These are phyloP conservation scores for Murraya paniculata DNA, from an alignment of 345 rosid species.

Conservation along the genomic window DNA sequence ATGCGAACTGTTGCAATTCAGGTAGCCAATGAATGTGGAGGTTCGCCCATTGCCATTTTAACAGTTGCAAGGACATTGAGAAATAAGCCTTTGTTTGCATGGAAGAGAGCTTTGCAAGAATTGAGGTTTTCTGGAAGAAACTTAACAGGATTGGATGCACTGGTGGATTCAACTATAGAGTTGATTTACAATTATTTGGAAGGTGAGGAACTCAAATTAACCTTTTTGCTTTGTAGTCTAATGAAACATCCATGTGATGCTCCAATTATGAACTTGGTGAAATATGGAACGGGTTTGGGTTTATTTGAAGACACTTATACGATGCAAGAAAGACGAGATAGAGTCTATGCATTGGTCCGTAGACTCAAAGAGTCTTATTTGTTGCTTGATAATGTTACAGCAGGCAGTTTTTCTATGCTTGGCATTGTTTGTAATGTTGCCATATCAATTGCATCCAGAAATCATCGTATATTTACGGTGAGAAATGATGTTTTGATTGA, in stretches of 20 bases:
- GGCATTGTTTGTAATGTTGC: slow-evolving; percentile 28
- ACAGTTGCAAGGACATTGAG: slow-evolving; percentile 23
- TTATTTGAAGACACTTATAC: background rate
- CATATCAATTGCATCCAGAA: slow-evolving; percentile 1
- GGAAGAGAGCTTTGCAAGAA: background rate
- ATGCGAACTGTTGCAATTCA: slow-evolving; percentile 12
- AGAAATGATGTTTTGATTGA: background rate
- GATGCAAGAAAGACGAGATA: background rate
- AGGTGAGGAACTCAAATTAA: background rate
- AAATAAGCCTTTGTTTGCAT: slow-evolving; percentile 2
- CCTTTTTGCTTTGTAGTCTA: slow-evolving; percentile 3
- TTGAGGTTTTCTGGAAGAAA: background rate
- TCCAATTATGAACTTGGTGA: slow-evolving; percentile 17
- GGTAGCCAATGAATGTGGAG: slow-evolving; percentile 22
- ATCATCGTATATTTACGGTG: background rate
- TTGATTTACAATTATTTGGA: background rate
- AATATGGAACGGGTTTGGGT: slow-evolving; percentile 24
- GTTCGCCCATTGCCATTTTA: slow-evolving; percentile 2
- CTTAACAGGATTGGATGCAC: background rate
- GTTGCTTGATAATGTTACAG: background rate
- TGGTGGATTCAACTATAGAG: background rate
- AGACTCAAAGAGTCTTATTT: slow-evolving; percentile 25
- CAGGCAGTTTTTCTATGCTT: background rate
- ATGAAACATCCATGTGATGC: background rate
- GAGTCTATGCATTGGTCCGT: background rate